Conservation (phyloP, 2,329 filamentous ascomycete genomes). For the Hypocreales sp. region DNA sequence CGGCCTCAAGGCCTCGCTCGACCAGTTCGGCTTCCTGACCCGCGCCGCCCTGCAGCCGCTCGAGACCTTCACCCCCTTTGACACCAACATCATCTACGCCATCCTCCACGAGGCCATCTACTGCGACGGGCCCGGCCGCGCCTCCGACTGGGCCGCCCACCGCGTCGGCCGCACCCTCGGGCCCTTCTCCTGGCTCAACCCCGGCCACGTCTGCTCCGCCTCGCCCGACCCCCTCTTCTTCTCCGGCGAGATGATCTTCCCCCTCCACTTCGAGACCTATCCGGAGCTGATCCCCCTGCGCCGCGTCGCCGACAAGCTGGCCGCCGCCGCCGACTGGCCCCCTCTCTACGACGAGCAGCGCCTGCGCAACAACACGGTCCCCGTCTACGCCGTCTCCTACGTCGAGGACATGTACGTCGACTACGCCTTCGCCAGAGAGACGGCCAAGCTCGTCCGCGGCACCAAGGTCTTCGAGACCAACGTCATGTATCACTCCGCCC, state of each 20-base stretch:
- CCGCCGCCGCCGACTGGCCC: constrained; percentile 54
- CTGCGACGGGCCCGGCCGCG: constrained; percentile 47
- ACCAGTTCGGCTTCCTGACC: constrained; percentile 61
- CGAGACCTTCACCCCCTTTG: constrained; percentile 53
- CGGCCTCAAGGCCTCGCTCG: constrained; percentile 55
- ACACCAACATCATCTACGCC: constrained; percentile 68
- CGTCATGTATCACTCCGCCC: constrained; percentile 70
- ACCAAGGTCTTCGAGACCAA: constrained; percentile 79
- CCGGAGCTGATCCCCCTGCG: constrained; percentile 56
- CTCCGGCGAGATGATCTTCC: constrained; percentile 86
- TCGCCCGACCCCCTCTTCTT: constrained; percentile 48
- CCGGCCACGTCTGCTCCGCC: constrained; percentile 10
- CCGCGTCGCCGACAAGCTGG: constrained; percentile 55
- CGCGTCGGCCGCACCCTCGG: constrained; percentile 37
- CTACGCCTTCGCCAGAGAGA: constrained; percentile 55
- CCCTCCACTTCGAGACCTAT: constrained; percentile 71
- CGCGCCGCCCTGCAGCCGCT: constrained; percentile 53
- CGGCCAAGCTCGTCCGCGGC: constrained; percentile 57
- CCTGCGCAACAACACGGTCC: constrained; percentile 62
- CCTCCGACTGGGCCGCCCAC: constrained; percentile 63
- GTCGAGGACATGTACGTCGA: constrained; percentile 90
- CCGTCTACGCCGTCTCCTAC: constrained; percentile 73
- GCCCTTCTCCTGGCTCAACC: constrained; percentile 35
- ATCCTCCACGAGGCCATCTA: constrained; percentile 82
- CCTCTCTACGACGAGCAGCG: constrained; percentile 60